These are phyloP conservation scores for Telopea speciosissima DNA, from an alignment of 177 flowering plant species.

Conservation along the genomic window DNA sequence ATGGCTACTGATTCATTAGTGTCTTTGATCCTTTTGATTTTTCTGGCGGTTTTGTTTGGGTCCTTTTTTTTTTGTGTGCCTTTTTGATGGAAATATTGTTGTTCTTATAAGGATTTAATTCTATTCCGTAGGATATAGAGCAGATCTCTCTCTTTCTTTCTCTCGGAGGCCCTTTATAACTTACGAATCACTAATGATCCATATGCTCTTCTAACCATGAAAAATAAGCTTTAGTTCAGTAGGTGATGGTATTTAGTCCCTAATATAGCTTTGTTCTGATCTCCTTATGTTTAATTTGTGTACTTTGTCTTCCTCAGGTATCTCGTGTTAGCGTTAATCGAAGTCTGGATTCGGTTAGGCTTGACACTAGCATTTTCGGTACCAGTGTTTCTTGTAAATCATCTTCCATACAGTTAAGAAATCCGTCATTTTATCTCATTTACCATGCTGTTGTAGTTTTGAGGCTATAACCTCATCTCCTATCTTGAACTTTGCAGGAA, in stretches of 20 bases:
- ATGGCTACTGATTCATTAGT: neutral
- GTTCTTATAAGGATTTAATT: too few relatives aligned
- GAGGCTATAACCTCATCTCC: too few relatives aligned
- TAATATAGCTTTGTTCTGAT: neutral
- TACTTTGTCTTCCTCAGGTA: slow-evolving; percentile 21
- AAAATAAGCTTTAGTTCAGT: neutral
- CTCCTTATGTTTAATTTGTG: neutral
- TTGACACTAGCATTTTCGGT: slow-evolving; percentile 40
- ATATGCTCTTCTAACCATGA: neutral
- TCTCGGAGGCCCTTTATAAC: too few relatives aligned
- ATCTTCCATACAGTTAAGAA: slow-evolving; percentile 50
- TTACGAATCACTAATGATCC: too few relatives aligned
- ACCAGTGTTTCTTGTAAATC: slow-evolving; percentile 29
- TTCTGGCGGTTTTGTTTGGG: neutral
- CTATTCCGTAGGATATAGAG: neutral
- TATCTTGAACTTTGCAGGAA: slow-evolving; percentile 25
- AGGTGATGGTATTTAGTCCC: neutral
- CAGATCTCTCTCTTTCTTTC: neutral
- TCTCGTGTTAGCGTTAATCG: slow-evolving; percentile 19
- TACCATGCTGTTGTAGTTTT: neutral
- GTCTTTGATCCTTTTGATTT: neutral
- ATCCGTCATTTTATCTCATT: neutral
- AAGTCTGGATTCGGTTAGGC: slow-evolving; percentile 21
- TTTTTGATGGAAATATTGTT: too few relatives aligned
- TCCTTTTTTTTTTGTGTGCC: too few relatives aligned